Evolutionary conservation across 768 basidiomycete species (phyloP), one percentile per base, ranked within the genome.

Genomic region (Hygrocybe punicea): DNA sequence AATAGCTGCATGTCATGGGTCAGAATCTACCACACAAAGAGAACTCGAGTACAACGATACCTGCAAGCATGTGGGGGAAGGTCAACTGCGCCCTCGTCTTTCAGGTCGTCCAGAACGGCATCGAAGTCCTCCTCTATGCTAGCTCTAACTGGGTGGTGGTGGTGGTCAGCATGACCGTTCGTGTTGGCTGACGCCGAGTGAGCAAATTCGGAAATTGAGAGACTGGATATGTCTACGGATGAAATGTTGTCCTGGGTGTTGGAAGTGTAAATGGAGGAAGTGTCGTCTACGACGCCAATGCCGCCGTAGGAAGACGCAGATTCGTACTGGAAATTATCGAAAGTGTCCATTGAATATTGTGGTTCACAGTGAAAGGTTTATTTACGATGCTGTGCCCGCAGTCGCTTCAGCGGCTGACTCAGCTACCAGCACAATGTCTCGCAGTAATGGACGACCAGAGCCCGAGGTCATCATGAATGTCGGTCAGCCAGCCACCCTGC

Each of bases 11-110:
- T 40, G 46, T 46, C 47, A 48, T 54, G 51, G 52, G 50, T 51
- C 33, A 58, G 47, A 56, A 53, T 49, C 63, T 53, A 53, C 54
- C 24, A 58, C 36, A 23, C 24, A 14, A 47, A 42, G 60, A 64
- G 48, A 58, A 44, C 29, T 44, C 47, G 36, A 54, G 13, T 25
- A 29, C 34, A n/a, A 29, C 10, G 37, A 76, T 55, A 93, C 95
- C 91, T 93, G 91, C 95, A 98, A 8, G 96, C 96, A 71, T 98
- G 96, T 9, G 89, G 84, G 2, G 93, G 93, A 51, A 95, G 70
- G 75, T 94, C 89, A 34, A 93, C 78, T 14, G 82, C 76, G 36
- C 76, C 78, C 62, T 90, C 91, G 61, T 91, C 89, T 73, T 92
- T 94, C 65, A 93, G 69, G 68, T 95, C 93, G 58, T 95, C 93